These are phyloP conservation scores for Agaricus blazei DNA, from an alignment of 768 basidiomycete genomes.

Conservation along the genomic window DNA sequence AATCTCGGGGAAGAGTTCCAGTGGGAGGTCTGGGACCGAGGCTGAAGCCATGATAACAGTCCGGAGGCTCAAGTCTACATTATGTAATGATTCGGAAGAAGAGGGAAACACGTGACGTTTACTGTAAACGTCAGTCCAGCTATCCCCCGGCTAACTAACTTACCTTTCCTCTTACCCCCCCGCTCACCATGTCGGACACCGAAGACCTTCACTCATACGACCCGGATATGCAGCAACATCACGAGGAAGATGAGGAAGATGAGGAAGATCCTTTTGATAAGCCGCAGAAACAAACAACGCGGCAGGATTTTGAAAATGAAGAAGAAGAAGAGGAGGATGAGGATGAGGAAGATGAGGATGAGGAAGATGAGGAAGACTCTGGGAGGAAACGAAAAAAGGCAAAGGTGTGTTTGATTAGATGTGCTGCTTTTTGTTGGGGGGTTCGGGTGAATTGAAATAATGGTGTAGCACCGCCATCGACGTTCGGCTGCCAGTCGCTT, in stretches of 20 bases:
- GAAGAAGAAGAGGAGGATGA: conserved; percentile 45
- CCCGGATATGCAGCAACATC: conserved; percentile 43
- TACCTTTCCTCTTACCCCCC: no score
- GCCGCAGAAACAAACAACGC: conserved; percentile 22
- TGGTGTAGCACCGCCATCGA: conserved; percentile 57
- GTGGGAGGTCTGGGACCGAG: conserved; percentile 44
- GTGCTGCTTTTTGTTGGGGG: background rate
- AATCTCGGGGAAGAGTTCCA: conserved; percentile 59
- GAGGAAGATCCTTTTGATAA: conserved; percentile 32
- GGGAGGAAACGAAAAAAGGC: conserved; percentile 48
- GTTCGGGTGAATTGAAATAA: conserved; percentile 3
- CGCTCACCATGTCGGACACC: conserved; percentile 39
- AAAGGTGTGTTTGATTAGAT: conserved; percentile 39
- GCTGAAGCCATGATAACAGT: no score
- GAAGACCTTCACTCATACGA: conserved; percentile 32
- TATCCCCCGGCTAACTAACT: background rate
- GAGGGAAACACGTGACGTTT: no score
- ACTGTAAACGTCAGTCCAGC: no score
- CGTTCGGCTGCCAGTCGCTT: conserved; percentile 68
- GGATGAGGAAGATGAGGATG: conserved; percentile 53
- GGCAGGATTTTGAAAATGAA: conserved; percentile 27
- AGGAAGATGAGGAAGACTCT: conserved; percentile 52
- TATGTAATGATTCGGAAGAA: no score
- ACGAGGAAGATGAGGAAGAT: conserved; percentile 36
- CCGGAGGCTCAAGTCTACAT: no score